A percentile compares a stretch with the other conserved stretches of the same genome.
Conservation (phyloP, 352 stramenopile species). For the Aphanomyces invadans region DNA sequence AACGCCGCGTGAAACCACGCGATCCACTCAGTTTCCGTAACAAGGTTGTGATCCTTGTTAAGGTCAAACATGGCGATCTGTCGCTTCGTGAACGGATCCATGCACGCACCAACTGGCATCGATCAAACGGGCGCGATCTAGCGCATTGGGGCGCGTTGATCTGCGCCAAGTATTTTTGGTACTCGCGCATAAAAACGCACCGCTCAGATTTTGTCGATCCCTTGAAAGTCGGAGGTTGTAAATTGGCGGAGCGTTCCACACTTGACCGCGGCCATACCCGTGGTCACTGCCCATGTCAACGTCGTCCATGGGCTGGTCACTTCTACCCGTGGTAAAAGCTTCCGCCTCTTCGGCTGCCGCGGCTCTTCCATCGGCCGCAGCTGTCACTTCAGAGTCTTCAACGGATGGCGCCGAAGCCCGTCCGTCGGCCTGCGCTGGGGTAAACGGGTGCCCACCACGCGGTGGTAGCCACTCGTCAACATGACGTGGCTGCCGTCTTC, state of each 20-base stretch:
- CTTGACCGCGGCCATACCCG: slow-evolving; percentile 7
- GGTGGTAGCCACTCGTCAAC: background rate
- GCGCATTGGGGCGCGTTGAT: slow-evolving; percentile 11
- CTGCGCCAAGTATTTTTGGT: slow-evolving; percentile 15
- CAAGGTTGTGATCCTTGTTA: slow-evolving; percentile 13
- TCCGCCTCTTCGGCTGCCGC: background rate
- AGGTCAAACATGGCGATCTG: slow-evolving; percentile 7
- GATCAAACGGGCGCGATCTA: slow-evolving; percentile 6
- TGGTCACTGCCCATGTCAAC: slow-evolving; percentile 9
- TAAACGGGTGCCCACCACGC: background rate
- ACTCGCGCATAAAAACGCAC: slow-evolving; percentile 12
- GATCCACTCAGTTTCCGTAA: slow-evolving; percentile 10
- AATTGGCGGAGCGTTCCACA: slow-evolving; percentile 1
- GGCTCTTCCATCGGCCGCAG: background rate
- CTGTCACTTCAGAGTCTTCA: background rate
- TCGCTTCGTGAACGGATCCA: slow-evolving; percentile 13
- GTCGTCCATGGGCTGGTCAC: background rate
- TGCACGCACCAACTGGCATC: slow-evolving; percentile 14
- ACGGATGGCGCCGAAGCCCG: background rate
- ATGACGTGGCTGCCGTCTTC: background rate
- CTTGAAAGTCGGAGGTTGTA: background rate
- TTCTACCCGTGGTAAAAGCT: background rate
- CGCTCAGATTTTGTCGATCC: slow-evolving; percentile 13
- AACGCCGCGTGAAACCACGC: slow-evolving; percentile 16
- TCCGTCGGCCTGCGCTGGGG: background rate